Base-by-base conservation (phyloP, 2,329 filamentous ascomycete species). In the Westerdykella aurantiaca region DNA sequence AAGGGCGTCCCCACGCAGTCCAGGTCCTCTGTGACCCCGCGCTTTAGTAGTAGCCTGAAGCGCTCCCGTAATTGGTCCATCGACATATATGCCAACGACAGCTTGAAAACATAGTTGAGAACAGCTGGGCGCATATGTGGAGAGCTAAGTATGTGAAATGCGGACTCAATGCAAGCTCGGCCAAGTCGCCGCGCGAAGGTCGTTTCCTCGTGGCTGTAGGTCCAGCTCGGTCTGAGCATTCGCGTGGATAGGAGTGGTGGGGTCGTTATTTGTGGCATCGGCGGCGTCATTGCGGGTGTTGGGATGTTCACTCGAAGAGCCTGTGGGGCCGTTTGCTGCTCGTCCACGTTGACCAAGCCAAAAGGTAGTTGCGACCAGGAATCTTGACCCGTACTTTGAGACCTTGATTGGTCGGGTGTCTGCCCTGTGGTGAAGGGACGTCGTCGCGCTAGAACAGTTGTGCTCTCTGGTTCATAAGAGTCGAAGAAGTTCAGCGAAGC, bases 111-210 rank as follows among this genome's bases (percentile, higher is more conserved):
- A 29, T 75, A 73, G n/a, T 65, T 56, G 33, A 67, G 52, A 1
- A 53, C 52, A 23, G 54, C 49, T 5, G 56, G 64, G 6, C 48
- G 52, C 22, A 56, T 40, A 48, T 57, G 40, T 22, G 58, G 45
- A 0, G 76, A 72, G 38, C 78, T 74, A 2, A 86, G 71, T 1
- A 90, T 66, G 2, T 71, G 67, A 44, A 82, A 78, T 0, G 76
- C 85, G 21, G 73, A 67, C 64, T 94, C 86, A 1, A 82, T 53
- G 2, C 80, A 74, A 42, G 73, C 73, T 34, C 87, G 79, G 39
- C 87, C 84, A 4, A 94, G 70, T 4, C 84, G 77, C 6, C 86
- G 79, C 10, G 81, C 81, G 53, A 94, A 90, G 1, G 77, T 82
- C 1, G 72, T 69, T 61, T 90, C 86, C 21, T 79, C 72, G 44